Evolutionary conservation across 2,329 filamentous ascomycete genomes (phyloP).

Genomic region (Calonectria montana): DNA sequence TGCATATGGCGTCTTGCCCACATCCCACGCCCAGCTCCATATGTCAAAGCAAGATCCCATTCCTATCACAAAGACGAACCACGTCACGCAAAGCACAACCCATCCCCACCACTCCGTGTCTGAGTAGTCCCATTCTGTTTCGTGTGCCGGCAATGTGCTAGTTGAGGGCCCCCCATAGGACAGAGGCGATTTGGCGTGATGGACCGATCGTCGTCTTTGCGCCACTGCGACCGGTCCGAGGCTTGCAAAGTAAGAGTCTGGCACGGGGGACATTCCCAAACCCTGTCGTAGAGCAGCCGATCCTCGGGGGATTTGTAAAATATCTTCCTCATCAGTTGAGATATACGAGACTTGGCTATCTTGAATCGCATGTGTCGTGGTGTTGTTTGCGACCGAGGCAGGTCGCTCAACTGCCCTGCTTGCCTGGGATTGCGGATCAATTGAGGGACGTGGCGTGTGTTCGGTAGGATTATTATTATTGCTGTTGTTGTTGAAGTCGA

Average conservation of each 20-base stretch:
- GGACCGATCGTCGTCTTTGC: conserved; percentile 58
- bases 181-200: conserved; percentile 69
- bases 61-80: conserved; percentile 94
- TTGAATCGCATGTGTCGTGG: conserved; percentile 28
- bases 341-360: conserved; percentile 47
- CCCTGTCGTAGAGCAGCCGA: conserved; percentile 56
- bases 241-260: conserved; percentile 71
- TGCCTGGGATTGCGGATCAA: conserved; percentile 57
- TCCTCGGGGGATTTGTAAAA: conserved; percentile 70
- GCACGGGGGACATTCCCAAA: conserved; percentile 64
- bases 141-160: conserved; percentile 59
- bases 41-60: conserved; percentile 96
- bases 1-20: conserved; percentile 94
- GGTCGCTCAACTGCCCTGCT: conserved; percentile 33
- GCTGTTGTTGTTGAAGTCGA: conserved; percentile 57
- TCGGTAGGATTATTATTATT: conserved; percentile 57
- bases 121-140: conserved; percentile 83
- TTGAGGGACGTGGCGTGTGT: conserved; percentile 57
- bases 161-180: conserved; percentile 65
- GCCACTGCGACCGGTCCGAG: conserved; percentile 52
- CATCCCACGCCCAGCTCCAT: conserved; percentile 99
- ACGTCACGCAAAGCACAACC: conserved; percentile 90
- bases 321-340: conserved; percentile 87
- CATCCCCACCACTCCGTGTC: conserved; percentile 99
- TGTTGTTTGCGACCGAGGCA: conserved; percentile 22